Percentiles rank a stretch among this genome's conserved stretches.
These are phyloP conservation scores for Pseudocercospora crystallina DNA, from an alignment of 2,329 filamentous ascomycete species.

Conservation along the genomic window DNA sequence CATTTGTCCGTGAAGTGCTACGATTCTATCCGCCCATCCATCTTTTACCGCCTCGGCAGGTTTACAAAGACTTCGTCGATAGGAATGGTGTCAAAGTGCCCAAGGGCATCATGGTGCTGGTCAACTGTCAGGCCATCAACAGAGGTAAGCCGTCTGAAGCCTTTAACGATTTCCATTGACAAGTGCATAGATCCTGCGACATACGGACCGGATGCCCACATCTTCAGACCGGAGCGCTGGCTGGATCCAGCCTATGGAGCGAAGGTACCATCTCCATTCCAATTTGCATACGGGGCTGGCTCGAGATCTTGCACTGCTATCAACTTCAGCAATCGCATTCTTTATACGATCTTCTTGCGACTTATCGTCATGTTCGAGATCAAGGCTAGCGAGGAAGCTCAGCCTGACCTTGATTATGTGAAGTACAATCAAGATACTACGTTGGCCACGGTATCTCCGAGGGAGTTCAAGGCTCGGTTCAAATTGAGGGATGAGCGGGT, in stretches of 20 bases:
- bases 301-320: constrained; percentile 2
- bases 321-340: neutral
- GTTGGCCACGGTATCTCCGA: constrained; percentile 1
- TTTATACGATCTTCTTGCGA: neutral
- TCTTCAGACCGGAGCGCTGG: constrained; percentile 21
- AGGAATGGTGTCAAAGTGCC: neutral
- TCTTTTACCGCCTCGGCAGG: constrained; percentile 6
- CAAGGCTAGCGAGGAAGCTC: neutral
- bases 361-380: constrained; percentile 2
- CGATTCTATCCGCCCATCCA: constrained; percentile 6
- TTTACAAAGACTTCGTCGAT: constrained; percentile 1
- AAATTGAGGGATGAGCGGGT: neutral
- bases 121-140: constrained; percentile 8
- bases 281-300: constrained; percentile 4
- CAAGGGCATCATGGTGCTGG: constrained; percentile 3
- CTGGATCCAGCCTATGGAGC: constrained; percentile 17
- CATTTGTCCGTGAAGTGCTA: constrained; percentile 2
- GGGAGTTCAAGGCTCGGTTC: constrained; percentile 2
- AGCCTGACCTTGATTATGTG: constrained; percentile 1
- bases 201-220: constrained; percentile 13
- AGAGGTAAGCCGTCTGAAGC: neutral
- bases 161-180: neutral
- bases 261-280: neutral
- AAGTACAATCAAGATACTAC: constrained; percentile 2
- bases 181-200: neutral